Base-by-base conservation (phyloP, 2,329 filamentous ascomycete species). In the Phaeophleospora eucalypticola region DNA sequence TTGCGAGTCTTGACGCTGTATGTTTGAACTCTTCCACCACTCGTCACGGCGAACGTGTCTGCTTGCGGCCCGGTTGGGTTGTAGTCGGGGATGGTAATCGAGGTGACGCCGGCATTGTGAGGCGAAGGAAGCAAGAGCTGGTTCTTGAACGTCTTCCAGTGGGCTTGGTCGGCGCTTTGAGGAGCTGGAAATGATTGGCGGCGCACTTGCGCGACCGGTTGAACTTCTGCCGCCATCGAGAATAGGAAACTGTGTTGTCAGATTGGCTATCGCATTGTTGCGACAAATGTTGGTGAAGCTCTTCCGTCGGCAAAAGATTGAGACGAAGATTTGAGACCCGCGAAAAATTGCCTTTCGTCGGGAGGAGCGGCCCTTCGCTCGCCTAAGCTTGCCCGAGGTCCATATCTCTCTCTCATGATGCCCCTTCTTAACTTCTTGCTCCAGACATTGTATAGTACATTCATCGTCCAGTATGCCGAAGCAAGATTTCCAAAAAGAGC, bases 61-160 rank as follows among this genome's bases (percentile, higher is more conserved):
- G 71, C 73, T 40, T 60, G 60, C 19, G 67, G 49, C 15, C 58
- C 59, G 19, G 63, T 63, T 21, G 66, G 58, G 19, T 68, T 67
- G 36, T 60, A 53, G 43, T 65, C 65, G 61, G 61, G 69, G 52
- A 67, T 61, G 66, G 68, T 72, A 67, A 98, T 95, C 68, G 94
- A 84, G 27, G 89, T 95, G 61, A 98, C 82, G 37, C 89, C 86
- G 66, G 87, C 89, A 65, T 88, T 87, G 55, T 93, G 89, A 55
- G 90, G 89, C 53, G 91, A 95, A 37, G 93, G 87, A 52, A 97
- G 83, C 52, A 91, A 83, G 48, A 95, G 82, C 57, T 90, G 87
- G 58, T 90, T 93, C 71, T 88, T 89, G 76, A 98, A 98, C 10
- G 86, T 85, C 65, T 86, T 86, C 94, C 94, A 98, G 77, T 97